These are phyloP conservation scores for Heracleum sosnowskyi DNA, from an alignment of 129 eudicot species.

Conservation along the genomic window DNA sequence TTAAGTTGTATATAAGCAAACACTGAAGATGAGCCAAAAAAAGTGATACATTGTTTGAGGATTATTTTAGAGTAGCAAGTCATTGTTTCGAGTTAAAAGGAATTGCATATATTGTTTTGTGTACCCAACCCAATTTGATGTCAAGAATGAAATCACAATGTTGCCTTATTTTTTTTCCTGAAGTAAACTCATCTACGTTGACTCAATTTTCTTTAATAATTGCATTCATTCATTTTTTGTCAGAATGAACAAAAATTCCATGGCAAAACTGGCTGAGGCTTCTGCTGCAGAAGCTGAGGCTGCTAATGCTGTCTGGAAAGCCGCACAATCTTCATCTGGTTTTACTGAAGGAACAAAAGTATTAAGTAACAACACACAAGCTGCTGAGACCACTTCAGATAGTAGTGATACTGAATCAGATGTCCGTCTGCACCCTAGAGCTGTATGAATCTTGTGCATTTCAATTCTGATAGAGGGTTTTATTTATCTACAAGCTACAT, in stretches of 20 bases:
- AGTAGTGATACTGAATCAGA: constrained; percentile 75
- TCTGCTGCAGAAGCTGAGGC: constrained; percentile 97
- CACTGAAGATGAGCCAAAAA: not conserved
- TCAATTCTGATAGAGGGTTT: not conserved
- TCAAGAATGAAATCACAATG: not conserved
- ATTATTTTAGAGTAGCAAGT: not conserved
- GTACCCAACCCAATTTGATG: not conserved
- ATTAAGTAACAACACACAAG: constrained; percentile 56
- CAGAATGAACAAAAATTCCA: constrained; percentile 70
- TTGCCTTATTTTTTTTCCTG: not conserved
- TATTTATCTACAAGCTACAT: not conserved
- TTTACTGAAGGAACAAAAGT: constrained; percentile 49
- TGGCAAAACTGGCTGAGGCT: constrained; percentile 77
- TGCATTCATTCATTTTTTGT: constrained; percentile 2
- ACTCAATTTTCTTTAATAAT: not conserved
- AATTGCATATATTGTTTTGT: not conserved
- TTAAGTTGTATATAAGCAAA: not conserved
- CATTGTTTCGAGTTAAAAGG: not conserved
- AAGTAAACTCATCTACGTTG: not conserved
- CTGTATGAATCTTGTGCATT: constrained; percentile 43
- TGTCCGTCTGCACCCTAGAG: constrained; percentile 96
- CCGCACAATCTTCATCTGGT: constrained; percentile 73
- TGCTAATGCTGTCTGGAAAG: constrained; percentile 92
- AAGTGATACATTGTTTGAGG: not conserved
- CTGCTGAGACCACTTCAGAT: constrained; percentile 65